phyloP scores from a whole-genome alignment of 768 basidiomycete genomes.

The Myochromella boudieri region DNA sequence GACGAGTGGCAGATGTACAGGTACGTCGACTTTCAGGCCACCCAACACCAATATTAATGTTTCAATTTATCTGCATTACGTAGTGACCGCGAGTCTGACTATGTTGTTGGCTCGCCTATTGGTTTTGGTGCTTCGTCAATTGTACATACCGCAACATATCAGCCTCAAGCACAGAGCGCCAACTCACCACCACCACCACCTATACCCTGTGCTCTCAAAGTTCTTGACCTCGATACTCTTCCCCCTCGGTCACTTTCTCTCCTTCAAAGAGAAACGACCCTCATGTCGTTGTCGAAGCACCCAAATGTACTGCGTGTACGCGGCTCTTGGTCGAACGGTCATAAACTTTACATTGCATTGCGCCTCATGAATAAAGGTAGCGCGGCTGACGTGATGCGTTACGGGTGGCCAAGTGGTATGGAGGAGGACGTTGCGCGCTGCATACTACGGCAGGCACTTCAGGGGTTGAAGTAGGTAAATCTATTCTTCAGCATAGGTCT shows the following conservation, averaged over 20 bases:
- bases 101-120: constrained; percentile 73
- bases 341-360: constrained; percentile 82
- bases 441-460: constrained; percentile 80
- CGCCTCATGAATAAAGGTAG: constrained; percentile 90
- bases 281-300: constrained; percentile 91
- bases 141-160: constrained; percentile 78
- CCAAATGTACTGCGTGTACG: constrained; percentile 92
- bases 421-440: constrained; percentile 87
- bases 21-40: constrained; percentile 33
- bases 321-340: constrained; percentile 84
- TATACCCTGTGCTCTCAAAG: constrained; percentile 80
- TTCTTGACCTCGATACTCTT: constrained; percentile 82
- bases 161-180: constrained; percentile 23
- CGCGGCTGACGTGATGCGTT: constrained; percentile 81
- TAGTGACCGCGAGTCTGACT: constrained; percentile 72
- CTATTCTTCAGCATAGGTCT: neutral
- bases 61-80: constrained; percentile 10
- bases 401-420: constrained; percentile 86
- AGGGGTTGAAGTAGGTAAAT: constrained; percentile 75
- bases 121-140: constrained; percentile 93
- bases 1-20: constrained; percentile 86
- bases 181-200: constrained; percentile 25
- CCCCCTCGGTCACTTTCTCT: constrained; percentile 69
- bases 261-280: constrained; percentile 80
- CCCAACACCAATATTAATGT: neutral